phyloP scores from a whole-genome alignment of 2,329 filamentous ascomycete species.

The Thelonectria olida region DNA sequence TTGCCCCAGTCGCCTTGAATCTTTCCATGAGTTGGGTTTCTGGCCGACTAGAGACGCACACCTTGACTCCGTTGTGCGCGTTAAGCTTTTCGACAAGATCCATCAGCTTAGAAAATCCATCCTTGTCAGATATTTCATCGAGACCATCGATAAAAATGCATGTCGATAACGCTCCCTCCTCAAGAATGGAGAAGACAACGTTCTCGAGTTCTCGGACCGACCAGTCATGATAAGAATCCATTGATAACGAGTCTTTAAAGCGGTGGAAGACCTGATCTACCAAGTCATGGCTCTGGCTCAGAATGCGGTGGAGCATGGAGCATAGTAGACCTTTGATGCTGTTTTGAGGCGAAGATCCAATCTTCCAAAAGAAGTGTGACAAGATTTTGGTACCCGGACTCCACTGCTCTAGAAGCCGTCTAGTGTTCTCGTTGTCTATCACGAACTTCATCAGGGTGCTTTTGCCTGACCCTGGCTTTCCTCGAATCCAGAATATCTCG shows the following conservation, averaged over 20 bases:
- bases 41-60: conserved; percentile 26
- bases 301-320: conserved; percentile 31
- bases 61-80: conserved; percentile 9
- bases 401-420: not conserved
- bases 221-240: conserved; percentile 27
- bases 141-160: conserved; percentile 35
- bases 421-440: not conserved
- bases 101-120: conserved; percentile 3
- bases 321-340: conserved; percentile 38
- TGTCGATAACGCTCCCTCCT: not conserved
- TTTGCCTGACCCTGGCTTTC: conserved; percentile 29
- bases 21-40: conserved; percentile 10
- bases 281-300: not conserved
- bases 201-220: conserved; percentile 17
- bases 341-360: conserved; percentile 11
- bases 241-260: conserved; percentile 18
- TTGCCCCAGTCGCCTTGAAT: not conserved
- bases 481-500: not conserved
- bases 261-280: not conserved
- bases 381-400: not conserved
- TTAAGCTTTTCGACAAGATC: conserved; percentile 5
- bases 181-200: conserved; percentile 4
- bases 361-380: conserved; percentile 23
- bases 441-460: conserved; percentile 25
- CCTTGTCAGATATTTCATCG: conserved; percentile 23